Percentiles rank a stretch among this genome's conserved stretches.
These are phyloP conservation scores for Jimgerdemannia lactiflua DNA, from an alignment of 192 early-diverging fungal species.

Conservation along the genomic window DNA sequence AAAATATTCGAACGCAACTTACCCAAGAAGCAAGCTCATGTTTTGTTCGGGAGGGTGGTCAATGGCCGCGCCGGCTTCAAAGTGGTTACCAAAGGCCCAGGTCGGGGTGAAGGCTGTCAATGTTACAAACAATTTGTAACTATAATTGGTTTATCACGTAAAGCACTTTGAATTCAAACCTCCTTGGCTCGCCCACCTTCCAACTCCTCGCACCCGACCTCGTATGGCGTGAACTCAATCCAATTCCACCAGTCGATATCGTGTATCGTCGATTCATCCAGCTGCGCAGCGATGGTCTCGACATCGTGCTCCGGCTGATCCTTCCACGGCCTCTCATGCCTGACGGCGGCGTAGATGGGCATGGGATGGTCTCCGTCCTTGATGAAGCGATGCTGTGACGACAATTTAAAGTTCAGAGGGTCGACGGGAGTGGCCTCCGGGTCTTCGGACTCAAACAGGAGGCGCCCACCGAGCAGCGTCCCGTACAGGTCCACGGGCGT, in stretches of 20 bases:
- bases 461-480: too few species aligned
- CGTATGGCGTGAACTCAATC: slow-evolving; percentile 82
- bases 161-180: too few species aligned
- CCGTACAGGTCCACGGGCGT: too few species aligned
- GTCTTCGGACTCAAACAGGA: too few species aligned
- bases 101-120: slow-evolving; percentile 65
- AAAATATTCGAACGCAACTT: not conserved
- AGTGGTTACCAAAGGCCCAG: slow-evolving; percentile 75
- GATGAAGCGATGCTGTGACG: slow-evolving; percentile 44
- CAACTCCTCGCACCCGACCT: slow-evolving; percentile 76
- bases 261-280: slow-evolving; percentile 15
- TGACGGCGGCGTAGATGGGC: slow-evolving; percentile 75
- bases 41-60: slow-evolving; percentile 64
- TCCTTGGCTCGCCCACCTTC: slow-evolving; percentile 37
- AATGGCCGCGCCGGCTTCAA: slow-evolving; percentile 56
- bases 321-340: slow-evolving; percentile 52
- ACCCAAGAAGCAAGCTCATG: slow-evolving; percentile 65
- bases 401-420: slow-evolving; percentile 51
- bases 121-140: not conserved
- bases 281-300: slow-evolving; percentile 3
- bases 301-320: not conserved
- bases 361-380: slow-evolving; percentile 62
- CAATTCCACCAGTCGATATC: slow-evolving; percentile 60
- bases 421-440: too few species aligned
- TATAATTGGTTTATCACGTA: too few species aligned